These are phyloP conservation scores for Candida tibetensis DNA, from an alignment of 805 yeast species.

Conservation along the genomic window DNA sequence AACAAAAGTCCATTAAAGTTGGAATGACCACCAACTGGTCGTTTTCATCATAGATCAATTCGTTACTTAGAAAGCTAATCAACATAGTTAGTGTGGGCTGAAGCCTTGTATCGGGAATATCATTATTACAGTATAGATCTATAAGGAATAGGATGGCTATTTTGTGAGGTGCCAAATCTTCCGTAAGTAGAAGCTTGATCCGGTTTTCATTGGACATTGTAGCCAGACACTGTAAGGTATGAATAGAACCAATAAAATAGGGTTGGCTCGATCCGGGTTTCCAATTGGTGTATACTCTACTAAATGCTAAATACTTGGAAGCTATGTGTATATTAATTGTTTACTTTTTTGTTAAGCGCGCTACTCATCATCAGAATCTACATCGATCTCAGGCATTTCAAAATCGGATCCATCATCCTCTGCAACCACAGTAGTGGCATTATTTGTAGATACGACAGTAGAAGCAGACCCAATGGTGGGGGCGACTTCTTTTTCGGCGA, in stretches of 20 bases:
- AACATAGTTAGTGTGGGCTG: constrained; percentile 41
- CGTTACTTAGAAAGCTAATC: constrained; percentile 42
- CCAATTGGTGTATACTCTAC: too few relatives aligned
- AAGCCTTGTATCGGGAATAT: constrained; percentile 26
- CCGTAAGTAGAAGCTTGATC: constrained; percentile 28
- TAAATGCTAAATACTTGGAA: too few relatives aligned
- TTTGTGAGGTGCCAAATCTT: constrained; percentile 53
- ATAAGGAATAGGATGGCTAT: constrained; percentile 49
- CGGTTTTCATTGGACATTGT: constrained; percentile 2
- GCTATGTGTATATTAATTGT: not conserved
- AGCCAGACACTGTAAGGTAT: too few relatives aligned
- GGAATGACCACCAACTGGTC: constrained; percentile 29
- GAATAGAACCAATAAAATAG: too few relatives aligned
- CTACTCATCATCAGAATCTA: constrained; percentile 44
- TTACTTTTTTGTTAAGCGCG: not conserved
- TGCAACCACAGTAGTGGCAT: not conserved
- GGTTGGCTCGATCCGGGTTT: too few relatives aligned
- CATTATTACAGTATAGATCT: constrained; percentile 32
- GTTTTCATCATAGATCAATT: constrained; percentile 24
- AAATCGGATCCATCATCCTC: constrained; percentile 43
- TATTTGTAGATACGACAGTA: not conserved
- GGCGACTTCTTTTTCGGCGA: constrained; percentile 5
- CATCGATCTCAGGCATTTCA: constrained; percentile 48
- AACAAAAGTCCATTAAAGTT: constrained; percentile 26
- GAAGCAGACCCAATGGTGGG: constrained; percentile 4